A percentile compares a stretch with the other conserved stretches of the same genome.
Conservation (phyloP, 495 filamentous ascomycete species). For the Lindgomyces ingoldianus region DNA sequence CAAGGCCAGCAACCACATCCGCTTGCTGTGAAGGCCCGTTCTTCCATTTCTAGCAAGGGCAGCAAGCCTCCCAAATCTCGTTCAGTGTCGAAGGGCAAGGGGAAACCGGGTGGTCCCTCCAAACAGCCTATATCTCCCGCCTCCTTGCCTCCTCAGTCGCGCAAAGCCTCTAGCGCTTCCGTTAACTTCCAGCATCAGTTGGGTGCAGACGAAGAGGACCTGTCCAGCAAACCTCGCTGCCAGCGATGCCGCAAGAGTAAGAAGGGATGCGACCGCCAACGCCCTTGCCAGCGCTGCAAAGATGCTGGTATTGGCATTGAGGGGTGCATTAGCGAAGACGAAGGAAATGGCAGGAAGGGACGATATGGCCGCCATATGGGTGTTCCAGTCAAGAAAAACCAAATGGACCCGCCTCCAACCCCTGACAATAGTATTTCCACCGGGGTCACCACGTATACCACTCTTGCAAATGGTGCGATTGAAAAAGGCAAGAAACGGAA, state of each 20-base stretch:
- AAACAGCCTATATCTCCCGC: slow-evolving; percentile 67
- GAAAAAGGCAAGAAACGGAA: slow-evolving; percentile 76
- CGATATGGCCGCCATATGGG: slow-evolving; percentile 95
- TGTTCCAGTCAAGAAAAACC: slow-evolving; percentile 76
- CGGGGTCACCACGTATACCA: slow-evolving; percentile 26
- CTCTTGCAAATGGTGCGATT: slow-evolving; percentile 35
- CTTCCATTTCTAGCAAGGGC: slow-evolving; percentile 26
- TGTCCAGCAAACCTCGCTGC: slow-evolving; percentile 93
- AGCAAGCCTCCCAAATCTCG: slow-evolving; percentile 41
- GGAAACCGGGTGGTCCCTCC: slow-evolving; percentile 17
- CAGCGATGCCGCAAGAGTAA: slow-evolving; percentile 99
- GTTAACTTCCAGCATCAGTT: slow-evolving; percentile 69
- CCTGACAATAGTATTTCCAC: slow-evolving; percentile 25
- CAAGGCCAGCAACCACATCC: slow-evolving; percentile 21
- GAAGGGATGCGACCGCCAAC: slow-evolving; percentile 96
- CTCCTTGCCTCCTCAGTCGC: slow-evolving; percentile 65
- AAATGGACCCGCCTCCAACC: slow-evolving; percentile 48
- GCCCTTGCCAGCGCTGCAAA: slow-evolving; percentile 90
- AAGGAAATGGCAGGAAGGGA: slow-evolving; percentile 94
- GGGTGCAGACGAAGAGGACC: slow-evolving; percentile 80
- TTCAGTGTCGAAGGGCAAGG: slow-evolving; percentile 40
- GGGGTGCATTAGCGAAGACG: slow-evolving; percentile 93
- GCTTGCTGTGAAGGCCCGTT: slow-evolving; percentile 18
- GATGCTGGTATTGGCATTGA: slow-evolving; percentile 92
- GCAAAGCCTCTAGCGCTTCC: slow-evolving; percentile 76